Conservation (phyloP, 352 stramenopile genomes). For the Globisporangium cederbergense region DNA sequence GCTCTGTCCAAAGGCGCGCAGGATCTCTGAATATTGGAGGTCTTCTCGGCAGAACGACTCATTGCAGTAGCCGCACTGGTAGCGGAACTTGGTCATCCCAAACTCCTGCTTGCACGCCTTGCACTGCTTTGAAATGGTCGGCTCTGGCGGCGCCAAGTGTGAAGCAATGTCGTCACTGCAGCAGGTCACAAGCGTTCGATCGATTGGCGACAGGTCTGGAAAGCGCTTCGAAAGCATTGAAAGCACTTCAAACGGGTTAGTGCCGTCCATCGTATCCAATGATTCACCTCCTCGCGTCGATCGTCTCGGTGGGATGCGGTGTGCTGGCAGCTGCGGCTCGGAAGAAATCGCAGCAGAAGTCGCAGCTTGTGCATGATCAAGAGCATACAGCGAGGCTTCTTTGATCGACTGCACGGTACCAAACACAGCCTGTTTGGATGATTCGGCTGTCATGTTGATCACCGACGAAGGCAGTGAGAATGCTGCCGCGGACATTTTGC, state of each 20-base stretch:
- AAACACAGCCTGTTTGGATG: slow-evolving; percentile 64
- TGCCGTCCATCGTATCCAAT: slow-evolving; percentile 16
- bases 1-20: slow-evolving; percentile 69
- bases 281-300: not conserved
- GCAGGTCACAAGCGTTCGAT: slow-evolving; percentile 70
- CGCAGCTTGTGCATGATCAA: slow-evolving; percentile 68
- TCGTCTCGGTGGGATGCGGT: slow-evolving; percentile 13
- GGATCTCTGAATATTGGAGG: slow-evolving; percentile 46
- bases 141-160: slow-evolving; percentile 59
- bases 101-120: slow-evolving; percentile 72
- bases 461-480: slow-evolving; percentile 60
- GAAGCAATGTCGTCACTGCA: slow-evolving; percentile 46
- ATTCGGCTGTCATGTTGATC: slow-evolving; percentile 56
- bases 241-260: slow-evolving; percentile 33
- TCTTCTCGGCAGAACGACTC: slow-evolving; percentile 79
- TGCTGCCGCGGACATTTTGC: slow-evolving; percentile 52
- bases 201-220: slow-evolving; percentile 64
- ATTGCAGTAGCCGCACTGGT: slow-evolving; percentile 79
- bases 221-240: slow-evolving; percentile 79
- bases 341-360: slow-evolving; percentile 53
- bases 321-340: slow-evolving; percentile 36
- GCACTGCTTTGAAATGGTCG: slow-evolving; percentile 56
- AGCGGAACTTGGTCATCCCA: slow-evolving; percentile 80
- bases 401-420: slow-evolving; percentile 72
- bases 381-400: slow-evolving; percentile 66